phyloP scores from a whole-genome alignment of 169 alveolate species.

The Plasmodium adleri region DNA sequence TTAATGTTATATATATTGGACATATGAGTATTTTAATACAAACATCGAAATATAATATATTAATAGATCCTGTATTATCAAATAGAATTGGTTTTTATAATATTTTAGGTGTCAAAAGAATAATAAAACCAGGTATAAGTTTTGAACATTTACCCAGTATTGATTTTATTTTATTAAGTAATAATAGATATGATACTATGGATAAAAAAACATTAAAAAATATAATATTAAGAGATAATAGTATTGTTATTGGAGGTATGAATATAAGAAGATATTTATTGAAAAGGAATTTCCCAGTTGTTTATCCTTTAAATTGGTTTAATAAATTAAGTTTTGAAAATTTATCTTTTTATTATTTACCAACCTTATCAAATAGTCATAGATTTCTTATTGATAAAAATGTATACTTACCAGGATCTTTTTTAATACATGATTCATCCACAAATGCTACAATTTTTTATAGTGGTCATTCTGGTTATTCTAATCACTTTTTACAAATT shows the following conservation, averaged over 20 bases:
- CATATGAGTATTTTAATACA: constrained; percentile 74
- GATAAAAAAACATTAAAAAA: constrained; percentile 45
- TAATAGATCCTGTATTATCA: constrained; percentile 74
- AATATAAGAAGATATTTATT: constrained; percentile 67
- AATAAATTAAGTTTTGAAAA: constrained; percentile 55
- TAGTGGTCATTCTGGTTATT: constrained; percentile 76
- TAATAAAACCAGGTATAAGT: constrained; percentile 56
- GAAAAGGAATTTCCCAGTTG: constrained; percentile 70
- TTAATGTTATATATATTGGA: constrained; percentile 71
- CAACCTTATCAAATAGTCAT: constrained; percentile 67
- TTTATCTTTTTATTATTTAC: constrained; percentile 67
- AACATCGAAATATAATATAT: constrained; percentile 44
- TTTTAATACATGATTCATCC: constrained; percentile 44
- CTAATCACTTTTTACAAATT: constrained; percentile 64
- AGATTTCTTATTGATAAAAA: constrained; percentile 56
- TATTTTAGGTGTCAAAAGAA: constrained; percentile 56
- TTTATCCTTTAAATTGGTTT: constrained; percentile 77
- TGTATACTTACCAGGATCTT: constrained; percentile 75
- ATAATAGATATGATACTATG: constrained; percentile 75
- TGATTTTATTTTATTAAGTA: constrained; percentile 72
- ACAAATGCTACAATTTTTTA: constrained; percentile 60
- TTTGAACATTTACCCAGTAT: constrained; percentile 69
- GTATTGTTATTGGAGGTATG: constrained; percentile 74
- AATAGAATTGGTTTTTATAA: constrained; percentile 51
- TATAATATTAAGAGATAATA: constrained; percentile 69